Evolutionary conservation across 208 protist species (phyloP).

Genomic region (Zelonia costaricensis): DNA sequence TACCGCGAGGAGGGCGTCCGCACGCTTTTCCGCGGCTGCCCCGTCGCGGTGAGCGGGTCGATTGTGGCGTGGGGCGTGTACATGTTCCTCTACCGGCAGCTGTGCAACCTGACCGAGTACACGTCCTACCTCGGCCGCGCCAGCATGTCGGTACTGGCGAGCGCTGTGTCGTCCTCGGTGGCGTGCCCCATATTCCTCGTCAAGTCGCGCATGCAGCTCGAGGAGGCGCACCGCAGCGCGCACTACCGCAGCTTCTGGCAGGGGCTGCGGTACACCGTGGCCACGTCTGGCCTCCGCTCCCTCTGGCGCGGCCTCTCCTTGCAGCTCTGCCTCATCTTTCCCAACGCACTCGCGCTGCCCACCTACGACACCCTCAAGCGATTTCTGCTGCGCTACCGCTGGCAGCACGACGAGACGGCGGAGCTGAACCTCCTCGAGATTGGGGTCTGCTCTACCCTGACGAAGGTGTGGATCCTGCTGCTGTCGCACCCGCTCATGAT

Average conservation of each 20-base stretch:
- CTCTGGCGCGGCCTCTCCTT: conserved; percentile 78
- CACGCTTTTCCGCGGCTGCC: conserved; percentile 54
- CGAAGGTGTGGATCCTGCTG: conserved; percentile 60
- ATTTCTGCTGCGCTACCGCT: conserved; percentile 42
- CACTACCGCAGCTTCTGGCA: conserved; percentile 70
- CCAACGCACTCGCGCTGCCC: conserved; percentile 73
- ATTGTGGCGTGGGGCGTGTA: conserved; percentile 65
- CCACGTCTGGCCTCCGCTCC: conserved; percentile 61
- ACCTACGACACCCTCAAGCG: conserved; percentile 84
- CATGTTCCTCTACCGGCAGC: conserved; percentile 64
- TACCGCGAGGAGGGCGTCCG: conserved; percentile 45
- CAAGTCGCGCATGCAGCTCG: conserved; percentile 85
- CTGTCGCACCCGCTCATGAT: conserved; percentile 82
- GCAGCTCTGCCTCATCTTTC: conserved; percentile 79
- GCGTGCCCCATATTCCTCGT: conserved; percentile 69
- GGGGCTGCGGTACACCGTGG: conserved; percentile 53
- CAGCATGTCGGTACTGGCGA: conserved; percentile 47
- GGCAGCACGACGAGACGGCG: conserved; percentile 17
- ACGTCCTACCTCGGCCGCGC: conserved; percentile 47
- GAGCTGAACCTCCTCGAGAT: conserved; percentile 71
- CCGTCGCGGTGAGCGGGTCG: conserved; percentile 44
- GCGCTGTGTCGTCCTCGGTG: conserved; percentile 40
- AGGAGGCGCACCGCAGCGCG: conserved; percentile 42
- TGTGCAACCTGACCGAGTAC: conserved; percentile 56
- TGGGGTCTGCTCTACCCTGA: conserved; percentile 65